Percentiles rank a stretch among this genome's conserved stretches.
Conservation (phyloP, 768 basidiomycete genomes). For the Phanerochaete sordida region DNA sequence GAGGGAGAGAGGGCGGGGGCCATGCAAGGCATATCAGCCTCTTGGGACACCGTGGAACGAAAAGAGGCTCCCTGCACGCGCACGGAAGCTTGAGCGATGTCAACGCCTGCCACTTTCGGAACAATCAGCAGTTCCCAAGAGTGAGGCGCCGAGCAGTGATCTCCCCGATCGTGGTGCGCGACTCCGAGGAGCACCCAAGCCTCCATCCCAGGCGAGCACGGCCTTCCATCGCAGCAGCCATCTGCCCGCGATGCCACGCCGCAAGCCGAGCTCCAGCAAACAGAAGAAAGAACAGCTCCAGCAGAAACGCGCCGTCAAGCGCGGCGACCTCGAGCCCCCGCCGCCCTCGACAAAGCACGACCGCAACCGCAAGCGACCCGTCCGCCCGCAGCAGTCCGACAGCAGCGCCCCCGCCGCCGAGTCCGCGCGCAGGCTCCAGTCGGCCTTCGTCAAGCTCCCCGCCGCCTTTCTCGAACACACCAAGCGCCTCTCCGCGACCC, state of each 20-base stretch:
- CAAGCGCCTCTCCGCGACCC: conserved; percentile 48
- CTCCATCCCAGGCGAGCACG: too few relatives aligned
- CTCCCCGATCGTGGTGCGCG: too few relatives aligned
- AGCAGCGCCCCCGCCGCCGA: conserved; percentile 29
- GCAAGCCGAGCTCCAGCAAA: conserved; percentile 54
- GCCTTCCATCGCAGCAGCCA: too few relatives aligned
- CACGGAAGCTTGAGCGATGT: background rate
- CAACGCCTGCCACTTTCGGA: background rate
- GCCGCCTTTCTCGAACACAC: conserved; percentile 58
- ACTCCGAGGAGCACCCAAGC: too few relatives aligned
- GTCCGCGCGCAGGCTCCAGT: conserved; percentile 55
- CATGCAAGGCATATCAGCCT: conserved; percentile 2
- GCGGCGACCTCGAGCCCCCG: conserved; percentile 52
- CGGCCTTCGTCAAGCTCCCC: conserved; percentile 64
- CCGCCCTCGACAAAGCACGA: conserved; percentile 35
- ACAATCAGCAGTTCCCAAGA: background rate
- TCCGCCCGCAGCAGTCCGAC: conserved; percentile 7
- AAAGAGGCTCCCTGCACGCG: background rate
- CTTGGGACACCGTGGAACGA: conserved; percentile 3
- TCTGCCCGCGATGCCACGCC: conserved; percentile 29
- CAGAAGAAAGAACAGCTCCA: conserved; percentile 71
- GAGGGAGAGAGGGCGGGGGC: conserved; percentile 8
- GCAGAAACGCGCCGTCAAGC: conserved; percentile 80
- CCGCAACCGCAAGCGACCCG: conserved; percentile 19
- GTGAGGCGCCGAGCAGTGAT: too few relatives aligned